phyloP scores from a whole-genome alignment of 2,329 filamentous ascomycete genomes.

The Tolypocladium ovalisporum region DNA sequence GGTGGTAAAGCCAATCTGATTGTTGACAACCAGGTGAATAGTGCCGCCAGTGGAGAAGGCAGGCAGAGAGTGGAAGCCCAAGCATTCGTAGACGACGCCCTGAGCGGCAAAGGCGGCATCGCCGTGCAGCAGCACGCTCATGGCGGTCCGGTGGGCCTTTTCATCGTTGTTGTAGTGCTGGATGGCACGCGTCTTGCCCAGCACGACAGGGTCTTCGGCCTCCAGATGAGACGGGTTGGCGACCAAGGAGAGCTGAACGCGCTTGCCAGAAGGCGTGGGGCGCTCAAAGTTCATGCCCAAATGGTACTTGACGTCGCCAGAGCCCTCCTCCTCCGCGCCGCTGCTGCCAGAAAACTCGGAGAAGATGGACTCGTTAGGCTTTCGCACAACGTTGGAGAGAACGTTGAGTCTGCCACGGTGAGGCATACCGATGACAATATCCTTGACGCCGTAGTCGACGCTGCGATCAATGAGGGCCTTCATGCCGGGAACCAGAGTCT shows the following conservation, averaged over 20 bases:
- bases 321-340: constrained; percentile 87
- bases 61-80: constrained; percentile 92
- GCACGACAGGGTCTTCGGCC: constrained; percentile 93
- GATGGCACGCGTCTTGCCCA: constrained; percentile 95
- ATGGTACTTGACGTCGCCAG: constrained; percentile 98
- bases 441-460: constrained; percentile 96
- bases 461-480: constrained; percentile 97
- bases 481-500: constrained; percentile 96
- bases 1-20: constrained; percentile 99
- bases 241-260: constrained; percentile 95
- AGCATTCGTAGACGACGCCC: constrained; percentile 95
- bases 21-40: constrained; percentile 95
- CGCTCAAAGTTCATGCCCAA: constrained; percentile 99
- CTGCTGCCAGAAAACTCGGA: constrained; percentile 88
- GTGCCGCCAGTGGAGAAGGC: constrained; percentile 96
- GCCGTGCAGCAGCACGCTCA: constrained; percentile 93
- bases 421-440: constrained; percentile 99
- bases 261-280: constrained; percentile 94
- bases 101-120: constrained; percentile 95
- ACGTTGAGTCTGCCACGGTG: constrained; percentile 98
- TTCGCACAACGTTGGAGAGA: constrained; percentile 94
- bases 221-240: constrained; percentile 98
- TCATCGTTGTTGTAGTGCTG: constrained; percentile 99
- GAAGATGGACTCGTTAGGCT: constrained; percentile 99
- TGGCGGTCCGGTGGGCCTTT: constrained; percentile 75